Percentiles rank a stretch among this genome's conserved stretches.
Conservation (phyloP, 805 yeast species). For the Zygosaccharomyces lentus region DNA sequence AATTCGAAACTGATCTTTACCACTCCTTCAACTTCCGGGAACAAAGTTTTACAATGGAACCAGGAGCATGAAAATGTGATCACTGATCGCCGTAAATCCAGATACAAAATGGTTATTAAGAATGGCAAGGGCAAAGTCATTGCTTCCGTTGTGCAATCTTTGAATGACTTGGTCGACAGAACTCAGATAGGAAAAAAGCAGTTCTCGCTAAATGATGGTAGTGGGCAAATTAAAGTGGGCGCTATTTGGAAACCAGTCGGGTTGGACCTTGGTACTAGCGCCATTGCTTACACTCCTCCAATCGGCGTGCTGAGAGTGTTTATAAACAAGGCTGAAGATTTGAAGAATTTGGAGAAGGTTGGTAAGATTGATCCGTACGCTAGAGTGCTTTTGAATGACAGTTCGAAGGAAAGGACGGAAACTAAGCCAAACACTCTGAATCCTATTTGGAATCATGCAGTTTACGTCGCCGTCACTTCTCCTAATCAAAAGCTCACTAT, state of each 20-base stretch:
- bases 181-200: slow-evolving; percentile 72
- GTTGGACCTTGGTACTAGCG: slow-evolving; percentile 59
- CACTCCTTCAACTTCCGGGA: slow-evolving; percentile 45
- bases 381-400: slow-evolving; percentile 72
- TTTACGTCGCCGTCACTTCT: slow-evolving; percentile 78
- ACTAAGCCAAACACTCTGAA: slow-evolving; percentile 60
- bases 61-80: slow-evolving; percentile 62
- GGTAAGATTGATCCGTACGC: slow-evolving; percentile 93
- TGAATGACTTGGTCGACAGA: slow-evolving; percentile 68
- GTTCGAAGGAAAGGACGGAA: slow-evolving; percentile 71
- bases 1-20: slow-evolving; percentile 56
- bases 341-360: slow-evolving; percentile 79
- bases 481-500: slow-evolving; percentile 76
- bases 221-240: slow-evolving; percentile 66
- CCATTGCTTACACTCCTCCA: slow-evolving; percentile 87
- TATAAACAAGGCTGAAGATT: slow-evolving; percentile 63
- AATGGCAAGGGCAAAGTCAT: slow-evolving; percentile 55
- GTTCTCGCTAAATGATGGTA: slow-evolving; percentile 64
- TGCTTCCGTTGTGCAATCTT: slow-evolving; percentile 55
- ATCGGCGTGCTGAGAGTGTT: slow-evolving; percentile 83
- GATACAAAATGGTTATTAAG: slow-evolving; percentile 60
- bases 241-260: slow-evolving; percentile 86
- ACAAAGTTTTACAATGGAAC: slow-evolving; percentile 65
- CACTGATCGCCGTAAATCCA: slow-evolving; percentile 65
- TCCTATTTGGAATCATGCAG: slow-evolving; percentile 81